phyloP scores from a whole-genome alignment of 176 grass and related monocot genomes.

The Musa beccarii region DNA sequence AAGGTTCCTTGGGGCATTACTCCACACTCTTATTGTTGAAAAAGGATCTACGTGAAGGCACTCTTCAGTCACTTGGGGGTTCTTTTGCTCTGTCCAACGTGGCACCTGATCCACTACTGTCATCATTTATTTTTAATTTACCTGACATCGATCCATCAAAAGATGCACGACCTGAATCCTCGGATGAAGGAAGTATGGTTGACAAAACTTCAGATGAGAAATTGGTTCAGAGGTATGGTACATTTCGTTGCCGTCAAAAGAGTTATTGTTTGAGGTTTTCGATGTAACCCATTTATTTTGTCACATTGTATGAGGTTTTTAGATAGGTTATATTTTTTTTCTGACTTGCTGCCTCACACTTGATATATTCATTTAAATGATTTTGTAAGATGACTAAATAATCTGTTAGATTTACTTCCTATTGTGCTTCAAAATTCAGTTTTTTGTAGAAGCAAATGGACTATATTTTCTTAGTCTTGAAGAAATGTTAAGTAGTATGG shows the following conservation, averaged over 20 bases:
- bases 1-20: neutral
- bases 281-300: no score
- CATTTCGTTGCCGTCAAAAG: neutral
- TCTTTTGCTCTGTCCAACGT: neutral
- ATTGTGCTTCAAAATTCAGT: no score
- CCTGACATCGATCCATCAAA: neutral
- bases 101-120: constrained; percentile 4
- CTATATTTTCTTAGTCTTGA: no score
- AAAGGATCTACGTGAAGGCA: neutral
- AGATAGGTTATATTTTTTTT: no score
- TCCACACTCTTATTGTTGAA: neutral
- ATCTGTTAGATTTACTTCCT: no score
- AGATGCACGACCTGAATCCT: neutral
- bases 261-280: no score
- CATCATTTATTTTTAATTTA: neutral
- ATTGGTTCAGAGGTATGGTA: neutral
- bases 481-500: no score
- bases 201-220: neutral
- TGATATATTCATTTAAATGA: no score
- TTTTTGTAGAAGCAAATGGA: no score
- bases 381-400: no score
- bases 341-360: no score
- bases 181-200: neutral
- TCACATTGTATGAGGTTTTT: no score
- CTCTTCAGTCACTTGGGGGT: neutral